Percentiles rank a stretch among this genome's conserved stretches.
These are phyloP conservation scores for Saccharum hybrid DNA, from an alignment of 202 grass and related monocot species.

Conservation along the genomic window DNA sequence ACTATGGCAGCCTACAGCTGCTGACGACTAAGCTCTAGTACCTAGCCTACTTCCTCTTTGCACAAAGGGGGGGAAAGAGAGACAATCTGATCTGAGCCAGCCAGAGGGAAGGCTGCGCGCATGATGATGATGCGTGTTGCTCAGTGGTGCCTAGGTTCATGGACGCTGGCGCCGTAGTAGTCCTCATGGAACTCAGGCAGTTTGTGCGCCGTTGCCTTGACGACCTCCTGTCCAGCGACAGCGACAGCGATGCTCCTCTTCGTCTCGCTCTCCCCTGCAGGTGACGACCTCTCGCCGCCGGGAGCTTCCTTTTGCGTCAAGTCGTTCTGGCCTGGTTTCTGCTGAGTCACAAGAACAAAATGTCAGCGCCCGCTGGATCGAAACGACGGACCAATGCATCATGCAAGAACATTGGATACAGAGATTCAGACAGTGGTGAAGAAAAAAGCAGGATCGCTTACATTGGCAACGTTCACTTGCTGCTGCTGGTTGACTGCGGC, in stretches of 20 bases:
- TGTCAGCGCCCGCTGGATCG: neutral
- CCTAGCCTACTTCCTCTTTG: slow-evolving; percentile 18
- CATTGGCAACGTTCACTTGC: slow-evolving; percentile 16
- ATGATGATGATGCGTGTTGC: neutral
- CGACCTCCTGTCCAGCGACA: slow-evolving; percentile 22
- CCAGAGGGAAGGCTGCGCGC: no score
- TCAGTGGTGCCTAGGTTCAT: slow-evolving; percentile 81
- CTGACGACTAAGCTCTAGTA: neutral
- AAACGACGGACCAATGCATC: no score
- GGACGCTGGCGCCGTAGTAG: slow-evolving; percentile 78
- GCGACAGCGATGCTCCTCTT: slow-evolving; percentile 29
- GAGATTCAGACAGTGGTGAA: neutral
- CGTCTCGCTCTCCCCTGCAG: slow-evolving; percentile 17
- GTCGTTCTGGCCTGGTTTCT: slow-evolving; percentile 41
- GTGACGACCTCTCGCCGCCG: neutral
- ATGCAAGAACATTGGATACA: neutral
- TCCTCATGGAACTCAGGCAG: slow-evolving; percentile 79
- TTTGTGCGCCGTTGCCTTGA: slow-evolving; percentile 37
- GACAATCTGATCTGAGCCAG: neutral
- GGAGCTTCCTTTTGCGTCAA: neutral
- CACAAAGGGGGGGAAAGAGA: neutral
- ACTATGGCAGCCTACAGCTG: slow-evolving; percentile 33
- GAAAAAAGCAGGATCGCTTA: slow-evolving; percentile 31
- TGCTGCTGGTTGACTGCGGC: slow-evolving; percentile 29
- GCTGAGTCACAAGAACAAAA: slow-evolving; percentile 36